These are phyloP conservation scores for Microbotryum scabiosae DNA, from an alignment of 1,284 basidiomycete genomes.

Conservation along the genomic window DNA sequence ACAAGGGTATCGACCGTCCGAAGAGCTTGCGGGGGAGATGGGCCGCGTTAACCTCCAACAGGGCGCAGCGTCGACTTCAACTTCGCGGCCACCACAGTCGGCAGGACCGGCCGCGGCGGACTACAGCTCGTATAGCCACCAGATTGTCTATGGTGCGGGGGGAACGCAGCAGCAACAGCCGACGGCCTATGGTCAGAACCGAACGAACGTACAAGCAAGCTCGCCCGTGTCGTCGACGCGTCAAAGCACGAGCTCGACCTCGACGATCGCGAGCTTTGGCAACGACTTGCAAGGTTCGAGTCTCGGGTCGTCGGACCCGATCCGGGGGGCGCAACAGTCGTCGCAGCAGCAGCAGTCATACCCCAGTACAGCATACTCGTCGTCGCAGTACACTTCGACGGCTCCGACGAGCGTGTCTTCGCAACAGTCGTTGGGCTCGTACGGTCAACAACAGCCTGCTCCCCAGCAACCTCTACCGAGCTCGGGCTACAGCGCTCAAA, in stretches of 20 bases:
- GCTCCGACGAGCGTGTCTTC: too few species aligned
- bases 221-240: slow-evolving; percentile 6
- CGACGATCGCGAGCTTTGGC: slow-evolving; percentile 19
- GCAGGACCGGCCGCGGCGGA: too few species aligned
- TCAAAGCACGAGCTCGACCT: slow-evolving; percentile 13
- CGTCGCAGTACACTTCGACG: too few species aligned
- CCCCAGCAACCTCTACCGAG: too few species aligned
- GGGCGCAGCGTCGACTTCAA: too few species aligned
- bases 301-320: slow-evolving; percentile 6
- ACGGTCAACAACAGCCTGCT: slow-evolving; percentile 3
- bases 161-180: slow-evolving; percentile 16
- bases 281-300: slow-evolving; percentile 18
- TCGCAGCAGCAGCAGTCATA: slow-evolving; percentile 26
- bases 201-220: too few species aligned
- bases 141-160: neutral
- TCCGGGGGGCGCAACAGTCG: slow-evolving; percentile 18
- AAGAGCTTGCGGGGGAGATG: slow-evolving; percentile 12
- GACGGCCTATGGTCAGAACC: too few species aligned
- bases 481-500: too few species aligned
- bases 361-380: too few species aligned
- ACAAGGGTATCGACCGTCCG: slow-evolving; percentile 7
- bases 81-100: too few species aligned
- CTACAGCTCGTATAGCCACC: too few species aligned
- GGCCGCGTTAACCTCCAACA: slow-evolving; percentile 17
- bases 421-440: neutral